Evolutionary conservation across 2,329 filamentous ascomycete species (phyloP).

Genomic region (Xylaria sp.): DNA sequence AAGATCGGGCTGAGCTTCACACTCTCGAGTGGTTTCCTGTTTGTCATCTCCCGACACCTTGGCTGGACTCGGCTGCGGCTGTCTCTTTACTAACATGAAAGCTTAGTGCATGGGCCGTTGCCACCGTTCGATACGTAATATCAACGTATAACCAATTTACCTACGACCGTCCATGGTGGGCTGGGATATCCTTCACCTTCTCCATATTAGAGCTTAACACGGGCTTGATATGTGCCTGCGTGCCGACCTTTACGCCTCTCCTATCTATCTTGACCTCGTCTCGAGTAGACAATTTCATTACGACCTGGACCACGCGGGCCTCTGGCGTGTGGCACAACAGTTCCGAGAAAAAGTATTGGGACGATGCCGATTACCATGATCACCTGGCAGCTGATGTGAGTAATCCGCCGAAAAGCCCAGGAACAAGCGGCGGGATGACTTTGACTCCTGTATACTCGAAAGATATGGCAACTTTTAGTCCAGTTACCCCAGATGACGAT

Average conservation of each 20-base stretch:
- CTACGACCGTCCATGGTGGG: conserved; percentile 42
- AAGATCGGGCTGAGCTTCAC: conserved; percentile 40
- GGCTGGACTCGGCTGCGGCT: background rate
- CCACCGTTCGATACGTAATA: conserved; percentile 38
- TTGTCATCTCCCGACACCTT: conserved; percentile 12
- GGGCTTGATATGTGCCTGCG: conserved; percentile 40
- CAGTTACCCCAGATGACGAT: conserved; percentile 23
- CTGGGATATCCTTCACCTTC: conserved; percentile 39
- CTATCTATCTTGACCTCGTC: conserved; percentile 27
- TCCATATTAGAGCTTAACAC: conserved; percentile 42
- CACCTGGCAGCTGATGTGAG: conserved; percentile 1
- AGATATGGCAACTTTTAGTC: conserved; percentile 28
- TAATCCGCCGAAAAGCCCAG: background rate
- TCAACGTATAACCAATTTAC: conserved; percentile 40
- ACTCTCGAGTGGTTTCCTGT: conserved; percentile 39
- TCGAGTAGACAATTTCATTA: conserved; percentile 24
- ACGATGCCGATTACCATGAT: conserved; percentile 18
- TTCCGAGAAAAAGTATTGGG: conserved; percentile 28
- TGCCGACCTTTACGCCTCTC: conserved; percentile 38
- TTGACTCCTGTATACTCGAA: conserved; percentile 9
- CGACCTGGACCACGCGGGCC: conserved; percentile 26
- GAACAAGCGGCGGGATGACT: background rate
- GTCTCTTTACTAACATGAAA: conserved; percentile 18
- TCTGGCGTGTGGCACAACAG: conserved; percentile 27
- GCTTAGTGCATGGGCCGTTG: conserved; percentile 39